Evolutionary conservation across 2,329 filamentous ascomycete species (phyloP), one percentile per base, ranked within the genome.

Genomic region (Blastomyces emzantsi): DNA sequence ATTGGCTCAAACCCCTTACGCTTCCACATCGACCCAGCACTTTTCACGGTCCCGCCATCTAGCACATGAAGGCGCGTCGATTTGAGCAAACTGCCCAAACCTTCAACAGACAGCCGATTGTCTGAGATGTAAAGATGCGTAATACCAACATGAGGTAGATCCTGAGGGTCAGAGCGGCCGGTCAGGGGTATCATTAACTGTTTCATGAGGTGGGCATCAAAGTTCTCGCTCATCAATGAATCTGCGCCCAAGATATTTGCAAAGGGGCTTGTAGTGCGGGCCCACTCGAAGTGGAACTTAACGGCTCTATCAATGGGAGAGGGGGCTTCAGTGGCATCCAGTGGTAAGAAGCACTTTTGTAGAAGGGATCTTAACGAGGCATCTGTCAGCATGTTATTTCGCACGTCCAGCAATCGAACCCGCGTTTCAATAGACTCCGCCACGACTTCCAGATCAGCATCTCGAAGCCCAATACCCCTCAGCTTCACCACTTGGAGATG

Each of bases 101-200:
- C 83, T 69, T 85, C 82, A 0, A 83, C 78, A 1, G 82, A 84
- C 5, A 87, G 70, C 2, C 74, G 68, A 63, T 87, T 87, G 8
- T 79, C 78, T 3, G 83, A 78, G 17, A 87, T 78, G 68, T 84
- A 85, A 2, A 87, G 73, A 73, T 87, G 84, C 0, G 84, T 86
- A 47, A 86, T 79, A 2, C 85, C 85, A 11, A 76, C 74, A 67
- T 81, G 77, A 28, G 81, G 77, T 1, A 81, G 74, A 66, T 84
- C 79, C 67, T 86, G 83, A 36, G 86, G 79, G 47, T 81, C 79
- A 39, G 84, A 78, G 60, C 80, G 79, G 11, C 80, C 80, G 19
- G 82, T 78, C 52, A 84, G 80, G 1, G 77, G 77, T 28, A 73
- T 75, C 1, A 80, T 81, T 47, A 84, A 75, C 15, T 79, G 73